These are phyloP conservation scores for Lactuca sativa DNA, from an alignment of 129 eudicot genomes.

Conservation along the genomic window DNA sequence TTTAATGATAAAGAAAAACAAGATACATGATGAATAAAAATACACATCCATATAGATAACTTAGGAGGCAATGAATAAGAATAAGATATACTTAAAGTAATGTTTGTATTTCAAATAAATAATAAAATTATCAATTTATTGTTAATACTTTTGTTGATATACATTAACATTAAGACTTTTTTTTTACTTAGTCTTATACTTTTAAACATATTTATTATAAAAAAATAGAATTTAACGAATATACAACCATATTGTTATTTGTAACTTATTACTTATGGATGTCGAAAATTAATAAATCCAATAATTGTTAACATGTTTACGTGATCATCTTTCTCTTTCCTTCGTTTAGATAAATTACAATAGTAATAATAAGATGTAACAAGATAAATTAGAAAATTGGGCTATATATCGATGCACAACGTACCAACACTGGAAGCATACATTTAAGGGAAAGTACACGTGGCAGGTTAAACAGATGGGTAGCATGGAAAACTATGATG, in stretches of 20 bases:
- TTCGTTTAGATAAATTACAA: no score
- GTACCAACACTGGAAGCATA: constrained; percentile 1
- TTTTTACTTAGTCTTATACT: background rate
- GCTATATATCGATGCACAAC: background rate
- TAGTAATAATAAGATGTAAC: no score
- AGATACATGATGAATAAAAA: no score
- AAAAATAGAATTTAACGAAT: background rate
- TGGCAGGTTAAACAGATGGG: background rate
- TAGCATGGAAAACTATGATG: background rate
- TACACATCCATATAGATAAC: no score
- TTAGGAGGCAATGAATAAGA: no score
- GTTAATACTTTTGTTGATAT: no score
- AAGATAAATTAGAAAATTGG: background rate
- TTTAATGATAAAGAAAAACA: no score
- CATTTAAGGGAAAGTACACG: background rate
- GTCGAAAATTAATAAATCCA: background rate
- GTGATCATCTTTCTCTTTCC: no score
- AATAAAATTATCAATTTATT: no score
- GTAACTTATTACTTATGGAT: background rate
- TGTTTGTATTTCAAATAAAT: no score
- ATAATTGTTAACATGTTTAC: background rate
- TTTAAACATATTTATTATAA: background rate
- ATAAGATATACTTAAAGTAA: no score
- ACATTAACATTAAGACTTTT: no score
- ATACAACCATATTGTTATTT: background rate